These are phyloP conservation scores for Teratosphaeria epicoccoides DNA, from an alignment of 2,329 filamentous ascomycete genomes.

Conservation along the genomic window DNA sequence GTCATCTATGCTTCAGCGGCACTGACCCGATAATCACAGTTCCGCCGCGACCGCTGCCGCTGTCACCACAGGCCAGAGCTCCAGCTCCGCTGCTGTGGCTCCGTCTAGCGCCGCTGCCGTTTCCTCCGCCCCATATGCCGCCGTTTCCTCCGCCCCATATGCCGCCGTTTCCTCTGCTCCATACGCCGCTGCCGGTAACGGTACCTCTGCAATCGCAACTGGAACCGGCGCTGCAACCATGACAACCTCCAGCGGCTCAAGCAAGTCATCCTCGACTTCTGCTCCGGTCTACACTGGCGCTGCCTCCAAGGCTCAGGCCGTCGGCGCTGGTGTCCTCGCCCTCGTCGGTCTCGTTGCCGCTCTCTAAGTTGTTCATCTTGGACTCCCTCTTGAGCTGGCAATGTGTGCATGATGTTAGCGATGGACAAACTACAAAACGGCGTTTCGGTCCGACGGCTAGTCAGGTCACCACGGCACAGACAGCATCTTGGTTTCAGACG, in stretches of 20 bases:
- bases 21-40: neutral
- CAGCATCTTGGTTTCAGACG: neutral
- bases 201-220: neutral
- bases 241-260: constrained; percentile 11
- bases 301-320: constrained; percentile 37
- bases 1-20: neutral
- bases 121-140: neutral
- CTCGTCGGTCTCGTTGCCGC: constrained; percentile 41
- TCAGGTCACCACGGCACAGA: neutral
- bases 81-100: neutral
- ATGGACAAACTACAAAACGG: neutral
- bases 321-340: constrained; percentile 42
- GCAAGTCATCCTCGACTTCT: constrained; percentile 16
- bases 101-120: constrained; percentile 1
- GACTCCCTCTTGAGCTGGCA: neutral
- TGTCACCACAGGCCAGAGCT: neutral
- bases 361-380: constrained; percentile 1
- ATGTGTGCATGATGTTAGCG: neutral
- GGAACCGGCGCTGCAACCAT: constrained; percentile 4
- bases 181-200: constrained; percentile 17
- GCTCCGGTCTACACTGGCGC: constrained; percentile 41
- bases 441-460: neutral
- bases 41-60: neutral
- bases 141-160: neutral
- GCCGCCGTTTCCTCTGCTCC: constrained; percentile 8